These are phyloP conservation scores for Massarina eburnea DNA, from an alignment of 2,329 filamentous ascomycete genomes.

Conservation along the genomic window DNA sequence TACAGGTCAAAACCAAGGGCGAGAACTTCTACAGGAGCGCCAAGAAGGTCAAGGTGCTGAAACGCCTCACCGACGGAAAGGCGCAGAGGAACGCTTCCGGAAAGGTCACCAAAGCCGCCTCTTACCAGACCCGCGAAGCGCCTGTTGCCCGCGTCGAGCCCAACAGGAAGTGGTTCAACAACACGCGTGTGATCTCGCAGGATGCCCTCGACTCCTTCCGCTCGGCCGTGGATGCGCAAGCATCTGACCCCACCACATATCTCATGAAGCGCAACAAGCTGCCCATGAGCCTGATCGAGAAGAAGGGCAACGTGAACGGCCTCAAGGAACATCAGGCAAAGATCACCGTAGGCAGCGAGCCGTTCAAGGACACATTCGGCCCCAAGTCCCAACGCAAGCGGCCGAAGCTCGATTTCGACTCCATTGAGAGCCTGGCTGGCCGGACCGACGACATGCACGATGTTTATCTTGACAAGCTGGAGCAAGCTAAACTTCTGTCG, in stretches of 20 bases:
- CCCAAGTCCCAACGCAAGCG: constrained; percentile 91
- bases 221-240: constrained; percentile 87
- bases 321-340: constrained; percentile 92
- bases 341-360: constrained; percentile 84
- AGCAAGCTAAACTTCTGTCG: constrained; percentile 75
- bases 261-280: constrained; percentile 97
- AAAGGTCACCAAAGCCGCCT: constrained; percentile 80
- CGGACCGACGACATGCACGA: constrained; percentile 80
- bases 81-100: constrained; percentile 79
- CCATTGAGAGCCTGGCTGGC: constrained; percentile 78
- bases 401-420: constrained; percentile 83
- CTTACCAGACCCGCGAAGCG: constrained; percentile 78
- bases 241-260: constrained; percentile 87
- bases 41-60: constrained; percentile 86
- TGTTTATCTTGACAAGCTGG: constrained; percentile 75
- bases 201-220: constrained; percentile 85
- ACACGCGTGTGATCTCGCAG: constrained; percentile 87
- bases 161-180: constrained; percentile 97
- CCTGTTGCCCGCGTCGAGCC: constrained; percentile 89
- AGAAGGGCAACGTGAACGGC: constrained; percentile 72
- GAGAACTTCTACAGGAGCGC: constrained; percentile 93
- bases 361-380: constrained; percentile 87
- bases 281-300: constrained; percentile 89
- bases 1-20: constrained; percentile 75
- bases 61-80: constrained; percentile 87